phyloP scores from a whole-genome alignment of 768 basidiomycete genomes.

The Phylloporus arenicola region DNA sequence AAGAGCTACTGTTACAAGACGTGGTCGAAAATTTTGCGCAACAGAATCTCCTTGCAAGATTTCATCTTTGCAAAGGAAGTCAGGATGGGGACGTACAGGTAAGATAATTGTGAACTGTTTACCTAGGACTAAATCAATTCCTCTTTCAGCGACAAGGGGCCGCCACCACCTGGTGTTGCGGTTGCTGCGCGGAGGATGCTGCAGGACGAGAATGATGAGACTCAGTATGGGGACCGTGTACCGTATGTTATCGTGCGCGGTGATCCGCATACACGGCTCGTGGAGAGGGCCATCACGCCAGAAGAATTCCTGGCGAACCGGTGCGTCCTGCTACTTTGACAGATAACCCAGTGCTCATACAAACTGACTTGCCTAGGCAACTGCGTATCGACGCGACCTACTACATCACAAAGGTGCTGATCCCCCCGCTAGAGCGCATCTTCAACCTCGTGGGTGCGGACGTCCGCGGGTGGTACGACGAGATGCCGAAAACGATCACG shows the following conservation, averaged over 20 bases:
- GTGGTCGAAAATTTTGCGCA: slow-evolving; percentile 81
- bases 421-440: slow-evolving; percentile 85
- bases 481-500: slow-evolving; percentile 66
- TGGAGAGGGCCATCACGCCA: slow-evolving; percentile 72
- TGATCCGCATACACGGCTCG: slow-evolving; percentile 55
- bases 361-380: slow-evolving; percentile 38
- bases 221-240: slow-evolving; percentile 90
- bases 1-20: slow-evolving; percentile 83
- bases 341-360: neutral
- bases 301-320: slow-evolving; percentile 59
- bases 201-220: slow-evolving; percentile 73
- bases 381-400: slow-evolving; percentile 79
- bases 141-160: slow-evolving; percentile 61
- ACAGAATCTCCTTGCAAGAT: slow-evolving; percentile 80
- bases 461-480: slow-evolving; percentile 78
- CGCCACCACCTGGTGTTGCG: slow-evolving; percentile 88
- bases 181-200: slow-evolving; percentile 75
- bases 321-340: slow-evolving; percentile 33
- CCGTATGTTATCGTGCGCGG: slow-evolving; percentile 83
- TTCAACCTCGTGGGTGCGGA: slow-evolving; percentile 90
- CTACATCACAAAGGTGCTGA: slow-evolving; percentile 82
- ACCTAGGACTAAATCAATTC: too few species aligned
- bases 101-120: neutral
- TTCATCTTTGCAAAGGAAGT: slow-evolving; percentile 96
- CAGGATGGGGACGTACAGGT: slow-evolving; percentile 91